Percentiles rank a stretch among this genome's conserved stretches.
phyloP scores from a whole-genome alignment of 2,329 filamentous ascomycete genomes.

The Beauveria brongniartii region DNA sequence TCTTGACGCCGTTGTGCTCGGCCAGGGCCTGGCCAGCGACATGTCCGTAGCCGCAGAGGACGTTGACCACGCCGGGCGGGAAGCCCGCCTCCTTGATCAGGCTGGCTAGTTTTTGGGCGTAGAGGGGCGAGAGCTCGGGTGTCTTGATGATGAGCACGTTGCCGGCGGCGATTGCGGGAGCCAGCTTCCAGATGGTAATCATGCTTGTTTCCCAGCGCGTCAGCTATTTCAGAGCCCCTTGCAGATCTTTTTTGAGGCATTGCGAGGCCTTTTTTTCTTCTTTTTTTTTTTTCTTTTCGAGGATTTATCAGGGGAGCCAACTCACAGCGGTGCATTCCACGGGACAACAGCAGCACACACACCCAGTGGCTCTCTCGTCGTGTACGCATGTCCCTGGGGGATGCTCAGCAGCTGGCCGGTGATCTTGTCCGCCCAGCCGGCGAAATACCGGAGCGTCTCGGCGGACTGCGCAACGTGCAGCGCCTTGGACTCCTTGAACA shows the following conservation, averaged over 20 bases:
- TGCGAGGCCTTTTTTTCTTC: background rate
- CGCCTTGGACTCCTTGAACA: constrained; percentile 11
- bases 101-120: constrained; percentile 51
- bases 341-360: constrained; percentile 64
- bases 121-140: constrained; percentile 54
- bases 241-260: background rate
- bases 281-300: background rate
- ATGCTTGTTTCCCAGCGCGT: background rate
- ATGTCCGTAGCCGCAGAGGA: constrained; percentile 56
- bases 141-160: constrained; percentile 55
- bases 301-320: background rate
- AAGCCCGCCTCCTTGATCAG: constrained; percentile 64
- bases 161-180: constrained; percentile 55
- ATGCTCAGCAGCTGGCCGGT: constrained; percentile 58
- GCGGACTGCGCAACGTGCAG: constrained; percentile 11
- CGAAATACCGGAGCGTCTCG: constrained; percentile 52
- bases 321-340: constrained; percentile 60
- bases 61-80: constrained; percentile 65
- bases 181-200: constrained; percentile 58
- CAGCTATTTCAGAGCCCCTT: background rate
- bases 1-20: constrained; percentile 56
- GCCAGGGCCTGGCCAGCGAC: constrained; percentile 59
- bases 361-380: constrained; percentile 59
- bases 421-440: constrained; percentile 63
- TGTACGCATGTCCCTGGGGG: constrained; percentile 57